phyloP scores from a whole-genome alignment of 129 eudicot species.

The Heracleum sosnowskyi region DNA sequence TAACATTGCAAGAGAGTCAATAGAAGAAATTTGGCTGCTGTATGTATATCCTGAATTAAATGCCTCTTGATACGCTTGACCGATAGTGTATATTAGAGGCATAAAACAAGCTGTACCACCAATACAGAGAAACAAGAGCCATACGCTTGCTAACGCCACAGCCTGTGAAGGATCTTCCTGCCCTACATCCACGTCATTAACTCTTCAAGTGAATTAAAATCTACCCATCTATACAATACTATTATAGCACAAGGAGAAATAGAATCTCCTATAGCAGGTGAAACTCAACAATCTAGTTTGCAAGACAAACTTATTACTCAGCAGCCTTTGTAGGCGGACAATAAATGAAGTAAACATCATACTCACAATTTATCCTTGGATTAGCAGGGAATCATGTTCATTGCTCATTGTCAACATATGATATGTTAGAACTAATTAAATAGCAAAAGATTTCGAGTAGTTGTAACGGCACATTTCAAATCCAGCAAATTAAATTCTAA shows the following conservation, averaged over 20 bases:
- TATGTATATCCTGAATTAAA: constrained; percentile 37
- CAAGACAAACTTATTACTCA: neutral
- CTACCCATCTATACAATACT: neutral
- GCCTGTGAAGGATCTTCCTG: constrained; percentile 99
- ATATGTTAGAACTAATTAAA: too few species aligned
- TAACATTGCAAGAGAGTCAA: constrained; percentile 45
- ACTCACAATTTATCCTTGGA: neutral
- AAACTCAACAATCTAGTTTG: neutral
- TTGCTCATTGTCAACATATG: too few species aligned
- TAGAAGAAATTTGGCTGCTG: constrained; percentile 38
- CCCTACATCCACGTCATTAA: constrained; percentile 85
- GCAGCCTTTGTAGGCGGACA: neutral
- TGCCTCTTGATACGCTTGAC: constrained; percentile 65
- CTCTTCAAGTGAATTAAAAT: constrained; percentile 39
- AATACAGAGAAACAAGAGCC: constrained; percentile 78
- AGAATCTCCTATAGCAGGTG: neutral
- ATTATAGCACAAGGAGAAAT: neutral
- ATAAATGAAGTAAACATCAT: neutral
- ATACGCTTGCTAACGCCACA: constrained; percentile 81
- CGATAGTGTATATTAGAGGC: constrained; percentile 59
- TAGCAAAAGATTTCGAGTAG: too few species aligned
- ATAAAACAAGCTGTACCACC: constrained; percentile 71
- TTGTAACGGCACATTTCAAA: too few species aligned
- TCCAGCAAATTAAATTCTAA: too few species aligned
- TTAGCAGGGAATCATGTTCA: neutral